Percentiles rank a stretch among this genome's conserved stretches.
phyloP scores from a whole-genome alignment of 163 green algal genomes.

The Picocystis sp. region DNA sequence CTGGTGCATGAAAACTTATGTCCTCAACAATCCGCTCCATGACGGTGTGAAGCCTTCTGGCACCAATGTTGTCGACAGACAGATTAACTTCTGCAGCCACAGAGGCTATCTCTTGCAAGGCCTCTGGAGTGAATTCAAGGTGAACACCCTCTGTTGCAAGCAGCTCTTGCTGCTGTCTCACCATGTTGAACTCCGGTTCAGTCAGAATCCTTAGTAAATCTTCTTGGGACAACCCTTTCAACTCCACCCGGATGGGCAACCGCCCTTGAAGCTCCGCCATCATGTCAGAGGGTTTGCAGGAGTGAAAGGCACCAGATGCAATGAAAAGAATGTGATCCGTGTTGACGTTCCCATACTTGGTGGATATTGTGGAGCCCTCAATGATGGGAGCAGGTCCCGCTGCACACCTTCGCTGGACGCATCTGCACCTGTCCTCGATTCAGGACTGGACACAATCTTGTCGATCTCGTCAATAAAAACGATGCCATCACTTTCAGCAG shows the following conservation, averaged over 20 bases:
- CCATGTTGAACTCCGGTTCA: constrained; percentile 83
- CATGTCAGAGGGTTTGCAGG: constrained; percentile 82
- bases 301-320: constrained; percentile 60
- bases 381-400: constrained; percentile 94
- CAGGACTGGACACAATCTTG: constrained; percentile 75
- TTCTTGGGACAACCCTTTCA: constrained; percentile 43
- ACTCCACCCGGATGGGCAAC: constrained; percentile 81
- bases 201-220: constrained; percentile 92
- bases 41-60: constrained; percentile 77
- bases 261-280: constrained; percentile 87
- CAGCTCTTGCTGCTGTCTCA: constrained; percentile 76
- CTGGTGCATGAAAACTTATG: constrained; percentile 72
- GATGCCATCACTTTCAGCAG: constrained; percentile 84
- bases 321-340: constrained; percentile 98
- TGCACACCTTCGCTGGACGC: constrained; percentile 76
- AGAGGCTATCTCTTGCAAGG: constrained; percentile 49
- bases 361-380: constrained; percentile 62
- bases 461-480: constrained; percentile 98
- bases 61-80: constrained; percentile 79
- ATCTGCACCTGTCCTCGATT: constrained; percentile 25
- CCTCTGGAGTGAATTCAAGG: constrained; percentile 55
- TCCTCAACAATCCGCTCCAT: constrained; percentile 83
- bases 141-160: constrained; percentile 73
- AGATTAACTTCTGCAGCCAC: constrained; percentile 68
- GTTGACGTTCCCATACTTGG: constrained; percentile 83